Evolutionary conservation across 2,329 filamentous ascomycete genomes (phyloP).

Genomic region (Botrytis tulipae): DNA sequence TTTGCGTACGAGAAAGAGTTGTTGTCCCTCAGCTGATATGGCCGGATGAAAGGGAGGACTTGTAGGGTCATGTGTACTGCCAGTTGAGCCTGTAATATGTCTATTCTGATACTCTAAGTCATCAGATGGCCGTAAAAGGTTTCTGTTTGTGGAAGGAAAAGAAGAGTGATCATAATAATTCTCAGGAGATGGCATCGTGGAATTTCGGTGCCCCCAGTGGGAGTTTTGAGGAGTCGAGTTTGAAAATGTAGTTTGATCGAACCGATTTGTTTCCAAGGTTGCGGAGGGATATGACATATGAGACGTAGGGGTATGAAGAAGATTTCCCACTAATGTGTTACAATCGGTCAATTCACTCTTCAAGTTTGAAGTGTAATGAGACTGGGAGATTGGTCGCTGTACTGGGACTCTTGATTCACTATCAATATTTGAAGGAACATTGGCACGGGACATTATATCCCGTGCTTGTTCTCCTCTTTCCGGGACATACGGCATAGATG

Average conservation of each 20-base stretch:
- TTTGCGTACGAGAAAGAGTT: neutral
- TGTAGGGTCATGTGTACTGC: neutral
- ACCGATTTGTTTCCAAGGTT: neutral
- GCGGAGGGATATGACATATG: neutral
- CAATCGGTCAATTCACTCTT: neutral
- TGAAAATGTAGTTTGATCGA: neutral
- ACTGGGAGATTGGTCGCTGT: neutral
- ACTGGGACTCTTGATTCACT: neutral
- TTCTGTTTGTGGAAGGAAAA: neutral
- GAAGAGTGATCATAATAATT: neutral
- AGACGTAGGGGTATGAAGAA: neutral
- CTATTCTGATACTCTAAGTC: no score
- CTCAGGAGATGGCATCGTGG: neutral
- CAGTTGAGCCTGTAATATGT: neutral
- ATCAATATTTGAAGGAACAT: neutral
- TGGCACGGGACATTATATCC: neutral
- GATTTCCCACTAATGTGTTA: neutral
- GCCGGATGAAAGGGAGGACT: constrained; percentile 3
- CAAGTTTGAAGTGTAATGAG: neutral
- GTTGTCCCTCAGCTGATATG: neutral
- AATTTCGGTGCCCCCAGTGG: no score
- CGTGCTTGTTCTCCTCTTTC: neutral
- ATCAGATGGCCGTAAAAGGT: neutral
- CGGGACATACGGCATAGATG: neutral
- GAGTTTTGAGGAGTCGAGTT: neutral